Evolutionary conservation across 2,329 filamentous ascomycete genomes (phyloP), one percentile per base, ranked within the genome.

Genomic region (Aspergillus sp.): DNA sequence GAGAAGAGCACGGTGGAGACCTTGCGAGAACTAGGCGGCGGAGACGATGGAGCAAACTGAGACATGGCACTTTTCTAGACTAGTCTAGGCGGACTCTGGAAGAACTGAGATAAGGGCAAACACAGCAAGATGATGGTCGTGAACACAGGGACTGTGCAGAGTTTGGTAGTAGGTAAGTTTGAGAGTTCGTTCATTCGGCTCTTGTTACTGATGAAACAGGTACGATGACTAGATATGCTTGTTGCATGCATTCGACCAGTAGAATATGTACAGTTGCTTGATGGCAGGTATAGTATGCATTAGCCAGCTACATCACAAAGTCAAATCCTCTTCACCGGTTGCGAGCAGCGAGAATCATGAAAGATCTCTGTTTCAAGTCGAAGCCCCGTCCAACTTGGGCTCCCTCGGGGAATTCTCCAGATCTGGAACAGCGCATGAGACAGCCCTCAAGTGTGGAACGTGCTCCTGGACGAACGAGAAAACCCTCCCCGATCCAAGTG

Each of bases 351-450:
- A 21, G 31, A 41, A 44, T 16, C 41, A 36, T 29, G 25, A 29
- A 11, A 29, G 3, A 10, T 38, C 36, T 45, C 25, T 55, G 53
- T 58, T 50, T 53, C 57, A 49, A 47, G 45, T 46, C 47, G 19
- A 49, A 41, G 48, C 52, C 34, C 52, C 50, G 50, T 57, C 54
- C 53, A 60, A 57, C 47, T 50, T 55, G 51, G 54, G 46, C 52
- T 45, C 34, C 47, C 25, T 56, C 60, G 62, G 62, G 49, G 52
- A 43, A 59, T 59, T 64, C 54, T 43, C 62, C 55, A 31, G 48
- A 59, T 63, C 29, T 38, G 61, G 60, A 61, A 59, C 60, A 32
- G 44, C 29, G 50, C 38, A 45, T 3, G 36, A 38, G 14, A n/a
- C 20, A 36, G 21, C 25, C 44, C 45, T 38, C 45, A 14, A 10